phyloP scores from a whole-genome alignment of 2,329 filamentous ascomycete species.

The Dryadomyces sulphureus region DNA sequence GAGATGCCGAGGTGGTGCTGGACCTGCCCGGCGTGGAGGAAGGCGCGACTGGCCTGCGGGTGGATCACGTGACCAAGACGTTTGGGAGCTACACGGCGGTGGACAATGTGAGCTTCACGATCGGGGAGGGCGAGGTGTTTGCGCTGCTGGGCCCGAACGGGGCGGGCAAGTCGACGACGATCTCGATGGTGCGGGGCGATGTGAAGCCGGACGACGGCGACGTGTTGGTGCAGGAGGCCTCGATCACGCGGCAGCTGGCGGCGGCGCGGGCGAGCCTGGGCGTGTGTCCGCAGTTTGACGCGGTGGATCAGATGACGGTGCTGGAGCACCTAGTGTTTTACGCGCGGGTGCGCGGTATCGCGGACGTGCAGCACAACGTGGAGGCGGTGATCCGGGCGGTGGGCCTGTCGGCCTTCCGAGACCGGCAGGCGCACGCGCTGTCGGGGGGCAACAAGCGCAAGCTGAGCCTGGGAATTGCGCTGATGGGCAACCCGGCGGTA shows the following conservation, averaged over 20 bases:
- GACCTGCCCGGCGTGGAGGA: slow-evolving; percentile 2
- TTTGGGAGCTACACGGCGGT: slow-evolving; percentile 68
- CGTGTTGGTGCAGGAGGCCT: slow-evolving; percentile 64
- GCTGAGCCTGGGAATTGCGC: slow-evolving; percentile 70
- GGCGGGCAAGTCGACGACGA: slow-evolving; percentile 81
- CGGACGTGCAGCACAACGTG: slow-evolving; percentile 64
- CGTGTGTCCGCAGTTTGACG: slow-evolving; percentile 83
- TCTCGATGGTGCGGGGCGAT: slow-evolving; percentile 81
- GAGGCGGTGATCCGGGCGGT: slow-evolving; percentile 65
- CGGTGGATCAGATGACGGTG: slow-evolving; percentile 84
- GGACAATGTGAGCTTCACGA: slow-evolving; percentile 76
- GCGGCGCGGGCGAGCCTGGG: slow-evolving; percentile 64
- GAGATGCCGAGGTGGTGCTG: neutral
- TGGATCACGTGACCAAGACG: slow-evolving; percentile 64
- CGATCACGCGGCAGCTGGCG: slow-evolving; percentile 57
- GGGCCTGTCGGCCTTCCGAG: slow-evolving; percentile 54
- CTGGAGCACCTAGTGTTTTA: slow-evolving; percentile 80
- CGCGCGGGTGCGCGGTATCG: slow-evolving; percentile 66
- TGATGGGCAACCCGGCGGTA: slow-evolving; percentile 84
- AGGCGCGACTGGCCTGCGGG: slow-evolving; percentile 52
- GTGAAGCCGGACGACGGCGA: slow-evolving; percentile 65
- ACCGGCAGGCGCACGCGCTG: slow-evolving; percentile 63
- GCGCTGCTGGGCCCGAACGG: slow-evolving; percentile 83
- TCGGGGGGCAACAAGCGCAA: slow-evolving; percentile 94
- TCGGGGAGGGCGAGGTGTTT: slow-evolving; percentile 70